Evolutionary conservation across 306 rosid species (phyloP).

Genomic region (Lathyrus oleraceus): DNA sequence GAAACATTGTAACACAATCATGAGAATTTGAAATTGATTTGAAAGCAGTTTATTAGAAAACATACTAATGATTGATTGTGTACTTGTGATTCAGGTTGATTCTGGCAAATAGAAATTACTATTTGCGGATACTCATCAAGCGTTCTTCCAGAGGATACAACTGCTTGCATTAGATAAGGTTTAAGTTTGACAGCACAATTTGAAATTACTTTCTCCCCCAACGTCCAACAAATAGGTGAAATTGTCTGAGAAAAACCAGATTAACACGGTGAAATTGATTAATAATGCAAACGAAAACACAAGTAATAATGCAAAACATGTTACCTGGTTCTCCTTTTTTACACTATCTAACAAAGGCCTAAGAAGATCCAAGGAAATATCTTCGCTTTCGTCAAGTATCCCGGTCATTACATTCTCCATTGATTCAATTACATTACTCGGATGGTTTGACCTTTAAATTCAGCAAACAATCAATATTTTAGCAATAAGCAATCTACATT

Average conservation of each 20-base stretch:
- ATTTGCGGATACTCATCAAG: slow-evolving; percentile 51
- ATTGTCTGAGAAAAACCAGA: slow-evolving; percentile 47
- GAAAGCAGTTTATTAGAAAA: no score
- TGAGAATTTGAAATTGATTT: no score
- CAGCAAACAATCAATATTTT: slow-evolving; percentile 30
- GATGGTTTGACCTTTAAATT: slow-evolving; percentile 62
- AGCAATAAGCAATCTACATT: no score
- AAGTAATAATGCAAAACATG: slow-evolving; percentile 1
- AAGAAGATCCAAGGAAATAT: slow-evolving; percentile 61
- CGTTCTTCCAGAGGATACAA: slow-evolving; percentile 49
- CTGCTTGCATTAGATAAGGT: slow-evolving; percentile 53
- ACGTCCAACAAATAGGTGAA: slow-evolving; percentile 60
- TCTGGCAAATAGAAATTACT: slow-evolving; percentile 54
- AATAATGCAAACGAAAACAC: not conserved
- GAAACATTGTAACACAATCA: slow-evolving; percentile 40
- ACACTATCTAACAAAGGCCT: slow-evolving; percentile 56
- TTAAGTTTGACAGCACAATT: slow-evolving; percentile 64
- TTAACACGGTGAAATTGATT: slow-evolving; percentile 1
- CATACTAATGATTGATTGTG: slow-evolving; percentile 5
- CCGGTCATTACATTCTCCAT: slow-evolving; percentile 70
- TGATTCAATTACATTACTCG: slow-evolving; percentile 44
- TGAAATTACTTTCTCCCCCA: slow-evolving; percentile 63
- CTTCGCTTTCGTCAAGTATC: slow-evolving; percentile 68
- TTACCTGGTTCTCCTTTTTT: slow-evolving; percentile 65
- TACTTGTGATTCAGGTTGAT: slow-evolving; percentile 32